Percentiles rank a stretch among this genome's conserved stretches.
These are phyloP conservation scores for Mucor saturninus DNA, from an alignment of 371 early-diverging fungal genomes.

Conservation along the genomic window DNA sequence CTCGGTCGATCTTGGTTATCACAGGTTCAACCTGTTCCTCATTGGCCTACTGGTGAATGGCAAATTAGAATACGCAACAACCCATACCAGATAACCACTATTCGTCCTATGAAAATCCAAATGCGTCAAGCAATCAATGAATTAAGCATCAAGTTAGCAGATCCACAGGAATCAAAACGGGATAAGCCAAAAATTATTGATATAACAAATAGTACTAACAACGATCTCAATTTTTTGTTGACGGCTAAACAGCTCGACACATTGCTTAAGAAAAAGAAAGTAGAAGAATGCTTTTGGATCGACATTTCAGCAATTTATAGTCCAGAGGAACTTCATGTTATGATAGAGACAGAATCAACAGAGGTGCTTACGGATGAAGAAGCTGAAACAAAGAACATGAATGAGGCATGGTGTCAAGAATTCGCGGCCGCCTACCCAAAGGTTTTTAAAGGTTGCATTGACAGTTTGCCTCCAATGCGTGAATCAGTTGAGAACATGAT, in stretches of 20 bases:
- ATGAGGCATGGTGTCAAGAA: not conserved
- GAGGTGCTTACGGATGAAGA: too few relatives aligned
- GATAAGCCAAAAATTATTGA: too few relatives aligned
- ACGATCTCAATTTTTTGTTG: not conserved
- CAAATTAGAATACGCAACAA: not conserved
- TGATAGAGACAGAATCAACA: not conserved
- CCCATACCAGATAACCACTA: not conserved
- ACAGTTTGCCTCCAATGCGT: constrained; percentile 8
- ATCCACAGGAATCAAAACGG: too few relatives aligned
- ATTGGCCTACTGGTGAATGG: constrained; percentile 10
- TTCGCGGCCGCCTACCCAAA: not conserved
- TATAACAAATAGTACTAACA: too few relatives aligned
- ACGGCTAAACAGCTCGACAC: constrained; percentile 3
- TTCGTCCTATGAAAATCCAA: not conserved
- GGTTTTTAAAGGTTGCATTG: constrained; percentile 7
- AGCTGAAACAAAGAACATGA: not conserved
- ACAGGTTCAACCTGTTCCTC: constrained; percentile 4
- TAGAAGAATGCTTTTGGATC: not conserved
- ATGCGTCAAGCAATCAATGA: not conserved
- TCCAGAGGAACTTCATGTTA: not conserved
- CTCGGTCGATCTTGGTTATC: constrained; percentile 9
- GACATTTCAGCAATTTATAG: not conserved
- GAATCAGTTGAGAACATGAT: constrained; percentile 26
- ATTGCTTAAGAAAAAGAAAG: not conserved
- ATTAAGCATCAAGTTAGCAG: too few relatives aligned